Evolutionary conservation across 73 alveolate species (phyloP).

Genomic region (Tetrahymena elliotti): DNA sequence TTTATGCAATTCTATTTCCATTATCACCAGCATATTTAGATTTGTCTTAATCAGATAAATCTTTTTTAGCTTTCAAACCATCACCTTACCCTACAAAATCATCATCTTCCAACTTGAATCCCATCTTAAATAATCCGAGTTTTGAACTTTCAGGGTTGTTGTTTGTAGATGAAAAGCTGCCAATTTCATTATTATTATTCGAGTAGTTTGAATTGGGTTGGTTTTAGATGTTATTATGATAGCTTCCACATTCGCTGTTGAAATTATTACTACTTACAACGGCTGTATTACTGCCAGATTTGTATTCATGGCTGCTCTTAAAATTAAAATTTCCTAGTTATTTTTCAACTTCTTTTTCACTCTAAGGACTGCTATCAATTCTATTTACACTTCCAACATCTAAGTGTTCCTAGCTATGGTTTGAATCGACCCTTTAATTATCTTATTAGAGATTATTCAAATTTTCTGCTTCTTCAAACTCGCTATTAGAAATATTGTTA

Average conservation of each 20-base stretch:
- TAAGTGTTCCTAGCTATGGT: not conserved
- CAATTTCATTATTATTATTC: not conserved
- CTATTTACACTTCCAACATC: not conserved
- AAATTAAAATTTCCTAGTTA: not conserved
- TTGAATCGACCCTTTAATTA: not conserved
- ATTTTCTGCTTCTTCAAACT: not conserved
- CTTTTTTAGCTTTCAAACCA: not conserved
- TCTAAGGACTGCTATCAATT: not conserved
- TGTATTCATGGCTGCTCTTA: not conserved
- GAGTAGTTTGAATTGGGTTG: not conserved
- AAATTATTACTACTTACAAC: not conserved
- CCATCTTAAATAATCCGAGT: not conserved
- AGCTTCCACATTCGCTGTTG: not conserved
- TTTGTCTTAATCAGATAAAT: not conserved
- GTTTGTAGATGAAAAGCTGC: not conserved
- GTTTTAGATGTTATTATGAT: not conserved
- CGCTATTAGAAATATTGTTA: not conserved
- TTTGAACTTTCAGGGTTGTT: not conserved
- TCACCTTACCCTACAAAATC: slow-evolving; percentile 2
- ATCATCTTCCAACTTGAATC: not conserved
- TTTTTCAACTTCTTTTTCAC: not conserved
- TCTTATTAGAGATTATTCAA: not conserved
- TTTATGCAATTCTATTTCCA: not conserved
- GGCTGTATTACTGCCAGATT: not conserved
- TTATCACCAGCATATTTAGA: not conserved